Base-by-base conservation (phyloP, 768 basidiomycete genomes). In the Psilocybe subaeruginosa region DNA sequence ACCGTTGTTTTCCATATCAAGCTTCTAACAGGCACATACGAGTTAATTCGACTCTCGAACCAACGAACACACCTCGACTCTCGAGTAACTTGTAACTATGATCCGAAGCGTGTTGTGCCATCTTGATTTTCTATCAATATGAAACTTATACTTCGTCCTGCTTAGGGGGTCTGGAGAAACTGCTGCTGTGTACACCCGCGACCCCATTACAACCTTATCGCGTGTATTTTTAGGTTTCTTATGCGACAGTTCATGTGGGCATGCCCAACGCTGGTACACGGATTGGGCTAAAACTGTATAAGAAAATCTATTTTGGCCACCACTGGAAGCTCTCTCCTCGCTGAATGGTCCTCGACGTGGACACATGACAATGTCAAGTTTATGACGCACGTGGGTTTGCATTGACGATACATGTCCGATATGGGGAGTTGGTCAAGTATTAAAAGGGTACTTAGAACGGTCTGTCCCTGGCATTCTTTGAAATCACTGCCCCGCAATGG, bases 371-470 rank as follows among this genome's bases (percentile, higher is more conserved):
- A 14, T 43, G 29, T 19, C 49, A 46, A 33, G 23, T 17, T 56
- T 45, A 54, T 53, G 49, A 57, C 58, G 58, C 62, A 64, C 62
- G 58, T 64, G 58, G 45, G 62, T 17, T 39, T 35, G 12, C 19
- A 35, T 35, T 35, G 33, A 35, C 33, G 33, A 35, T 35, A 35
- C 23, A 23, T 23, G 33, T 35, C 7, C 33, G 17, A 45, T 54
- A 19, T 30, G 45, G 54, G 9, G 52, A 30, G 33, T 46, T 35
- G 51, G 43, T 27, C 27, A 41, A 23, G 49, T 39, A 51, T 54
- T 53, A 53, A 59, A 59, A 37, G 50, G 27, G 29, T 7, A 17
- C 23, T 23, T 23, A 23, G 23, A 23, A 23, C 23, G 23, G 23
- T 55, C 3, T 47, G 23, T 12, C 33, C 17, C n/a, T 17, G 12